A percentile compares a stretch with the other conserved stretches of the same genome.
Conservation (phyloP, 2,329 filamentous ascomycete species). For the Colletotrichum trifolii region DNA sequence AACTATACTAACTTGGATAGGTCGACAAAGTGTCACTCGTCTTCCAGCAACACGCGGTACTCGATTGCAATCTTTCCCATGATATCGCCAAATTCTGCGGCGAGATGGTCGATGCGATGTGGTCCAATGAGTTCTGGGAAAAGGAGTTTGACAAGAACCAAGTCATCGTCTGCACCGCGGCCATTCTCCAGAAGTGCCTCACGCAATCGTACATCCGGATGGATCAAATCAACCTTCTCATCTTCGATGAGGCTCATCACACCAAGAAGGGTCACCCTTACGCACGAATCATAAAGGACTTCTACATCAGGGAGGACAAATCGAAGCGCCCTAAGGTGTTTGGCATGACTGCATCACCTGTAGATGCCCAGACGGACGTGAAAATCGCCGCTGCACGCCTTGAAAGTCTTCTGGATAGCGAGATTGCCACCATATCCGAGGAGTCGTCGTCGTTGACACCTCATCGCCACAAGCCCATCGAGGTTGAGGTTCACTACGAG, state of each 20-base stretch:
- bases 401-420: constrained; percentile 80
- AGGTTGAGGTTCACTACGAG: constrained; percentile 58
- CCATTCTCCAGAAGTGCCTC: constrained; percentile 83
- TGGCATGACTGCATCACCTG: constrained; percentile 96
- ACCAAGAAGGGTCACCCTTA: constrained; percentile 95
- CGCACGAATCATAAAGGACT: constrained; percentile 88
- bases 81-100: constrained; percentile 69
- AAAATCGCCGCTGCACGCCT: constrained; percentile 76
- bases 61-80: constrained; percentile 82
- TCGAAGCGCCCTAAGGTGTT: constrained; percentile 78
- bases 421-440: constrained; percentile 79
- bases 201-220: constrained; percentile 84
- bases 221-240: constrained; percentile 84
- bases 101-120: constrained; percentile 62
- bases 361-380: constrained; percentile 84
- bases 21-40: constrained; percentile 90
- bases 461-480: constrained; percentile 59
- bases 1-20: constrained; percentile 47
- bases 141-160: constrained; percentile 72
- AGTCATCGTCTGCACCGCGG: constrained; percentile 92
- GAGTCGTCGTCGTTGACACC: constrained; percentile 47
- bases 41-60: constrained; percentile 86
- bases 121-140: constrained; percentile 60
- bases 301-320: constrained; percentile 69
- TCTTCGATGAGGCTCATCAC: constrained; percentile 97